These are phyloP conservation scores for Paracoccidioides lutzii DNA, from an alignment of 2,329 filamentous ascomycete genomes.

Conservation along the genomic window DNA sequence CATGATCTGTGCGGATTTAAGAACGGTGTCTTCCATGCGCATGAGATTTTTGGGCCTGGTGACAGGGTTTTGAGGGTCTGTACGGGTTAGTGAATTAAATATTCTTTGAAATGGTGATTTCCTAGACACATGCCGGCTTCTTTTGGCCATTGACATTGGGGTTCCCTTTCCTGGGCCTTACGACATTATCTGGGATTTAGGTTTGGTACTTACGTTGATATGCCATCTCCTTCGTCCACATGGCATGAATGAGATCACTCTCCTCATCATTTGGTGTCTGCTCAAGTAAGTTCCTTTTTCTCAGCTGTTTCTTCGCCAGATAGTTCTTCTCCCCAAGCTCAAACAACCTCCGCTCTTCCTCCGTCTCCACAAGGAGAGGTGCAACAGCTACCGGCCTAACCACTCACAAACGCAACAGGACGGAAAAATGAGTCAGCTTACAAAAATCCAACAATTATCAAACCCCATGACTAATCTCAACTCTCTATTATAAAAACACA, in stretches of 20 bases:
- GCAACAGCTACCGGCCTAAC: slow-evolving; percentile 48
- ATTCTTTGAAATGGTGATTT: background rate
- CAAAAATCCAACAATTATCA: background rate
- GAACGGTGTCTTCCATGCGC: slow-evolving; percentile 49
- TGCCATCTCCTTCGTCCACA: slow-evolving; percentile 56
- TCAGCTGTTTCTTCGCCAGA: slow-evolving; percentile 50
- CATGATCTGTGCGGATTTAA: slow-evolving; percentile 60
- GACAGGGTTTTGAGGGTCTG: slow-evolving; percentile 43
- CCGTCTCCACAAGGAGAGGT: slow-evolving; percentile 48
- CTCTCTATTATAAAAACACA: too few relatives aligned
- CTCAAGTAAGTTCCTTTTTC: slow-evolving; percentile 48
- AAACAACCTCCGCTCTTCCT: slow-evolving; percentile 53
- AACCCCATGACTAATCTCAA: too few relatives aligned
- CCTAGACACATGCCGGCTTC: background rate
- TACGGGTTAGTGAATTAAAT: background rate
- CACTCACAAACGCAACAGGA: background rate
- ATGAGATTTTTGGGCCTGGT: slow-evolving; percentile 45
- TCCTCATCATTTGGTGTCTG: slow-evolving; percentile 59
- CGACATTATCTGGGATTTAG: background rate
- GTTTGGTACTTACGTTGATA: slow-evolving; percentile 41
- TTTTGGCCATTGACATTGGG: background rate
- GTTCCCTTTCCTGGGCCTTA: background rate
- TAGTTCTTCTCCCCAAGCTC: slow-evolving; percentile 53
- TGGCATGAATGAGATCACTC: slow-evolving; percentile 57
- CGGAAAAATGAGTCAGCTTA: slow-evolving; percentile 4